Conservation (phyloP, 2,329 filamentous ascomycete species). For the Aspergillus terreus region DNA sequence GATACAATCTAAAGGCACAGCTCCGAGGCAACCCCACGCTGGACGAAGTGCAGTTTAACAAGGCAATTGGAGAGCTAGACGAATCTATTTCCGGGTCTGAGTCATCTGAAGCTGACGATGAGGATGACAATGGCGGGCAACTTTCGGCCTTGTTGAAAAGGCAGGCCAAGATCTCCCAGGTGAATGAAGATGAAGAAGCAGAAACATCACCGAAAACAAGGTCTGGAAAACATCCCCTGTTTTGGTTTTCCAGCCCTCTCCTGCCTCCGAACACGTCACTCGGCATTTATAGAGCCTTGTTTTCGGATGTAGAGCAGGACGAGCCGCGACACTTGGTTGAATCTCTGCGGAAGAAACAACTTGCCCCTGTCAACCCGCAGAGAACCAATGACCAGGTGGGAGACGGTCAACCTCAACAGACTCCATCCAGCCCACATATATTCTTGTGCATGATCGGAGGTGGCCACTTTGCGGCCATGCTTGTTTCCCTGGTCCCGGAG, state of each 20-base stretch:
- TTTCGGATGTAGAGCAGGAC: constrained; percentile 68
- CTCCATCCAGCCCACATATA: constrained; percentile 67
- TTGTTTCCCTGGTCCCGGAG: constrained; percentile 82
- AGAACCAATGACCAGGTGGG: constrained; percentile 31
- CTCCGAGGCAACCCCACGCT: constrained; percentile 69
- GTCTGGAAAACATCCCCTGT: constrained; percentile 67
- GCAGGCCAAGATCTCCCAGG: constrained; percentile 67
- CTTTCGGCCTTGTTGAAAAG: constrained; percentile 75
- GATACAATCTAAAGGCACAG: constrained; percentile 93
- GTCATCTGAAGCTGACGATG: constrained; percentile 66
- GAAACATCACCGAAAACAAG: constrained; percentile 41
- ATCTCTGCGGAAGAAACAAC: constrained; percentile 70
- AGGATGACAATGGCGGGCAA: constrained; percentile 51
- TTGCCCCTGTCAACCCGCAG: constrained; percentile 56
- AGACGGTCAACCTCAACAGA: constrained; percentile 36
- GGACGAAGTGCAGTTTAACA: constrained; percentile 79
- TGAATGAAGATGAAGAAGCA: constrained; percentile 47
- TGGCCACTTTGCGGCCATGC: constrained; percentile 95
- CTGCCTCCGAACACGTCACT: constrained; percentile 76
- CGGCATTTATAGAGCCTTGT: constrained; percentile 79
- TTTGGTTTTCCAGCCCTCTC: constrained; percentile 79
- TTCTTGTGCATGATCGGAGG: constrained; percentile 99
- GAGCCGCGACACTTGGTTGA: constrained; percentile 61
- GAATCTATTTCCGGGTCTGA: constrained; percentile 84
- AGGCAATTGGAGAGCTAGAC: constrained; percentile 77